Conservation (phyloP, 352 stramenopile species). For the Globisporangium takayamanum region DNA sequence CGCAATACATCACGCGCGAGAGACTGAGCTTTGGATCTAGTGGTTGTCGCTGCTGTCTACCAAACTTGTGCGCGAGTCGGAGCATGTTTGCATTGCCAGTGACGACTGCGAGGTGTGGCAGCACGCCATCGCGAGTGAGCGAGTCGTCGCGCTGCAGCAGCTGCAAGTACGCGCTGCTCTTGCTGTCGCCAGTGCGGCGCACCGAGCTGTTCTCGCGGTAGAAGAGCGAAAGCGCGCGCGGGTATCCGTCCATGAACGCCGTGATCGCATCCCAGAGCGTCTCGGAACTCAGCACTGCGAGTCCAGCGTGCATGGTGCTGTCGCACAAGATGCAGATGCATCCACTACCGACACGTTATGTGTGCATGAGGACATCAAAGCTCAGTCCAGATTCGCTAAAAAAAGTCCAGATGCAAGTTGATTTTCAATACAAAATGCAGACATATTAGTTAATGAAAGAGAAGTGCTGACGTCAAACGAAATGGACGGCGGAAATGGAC, state of each 20-base stretch:
- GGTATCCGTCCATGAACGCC: neutral
- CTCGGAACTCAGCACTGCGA: neutral
- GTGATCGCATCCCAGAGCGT: constrained; percentile 2
- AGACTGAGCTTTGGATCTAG: neutral
- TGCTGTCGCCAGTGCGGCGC: neutral
- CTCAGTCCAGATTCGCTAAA: no score
- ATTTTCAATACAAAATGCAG: no score
- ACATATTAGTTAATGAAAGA: no score
- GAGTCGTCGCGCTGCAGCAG: neutral
- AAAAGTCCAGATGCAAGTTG: no score
- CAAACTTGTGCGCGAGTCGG: neutral
- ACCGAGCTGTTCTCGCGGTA: neutral
- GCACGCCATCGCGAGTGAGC: neutral
- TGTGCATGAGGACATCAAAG: no score
- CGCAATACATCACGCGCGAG: neutral
- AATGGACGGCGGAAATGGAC: no score
- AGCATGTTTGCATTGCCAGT: neutral
- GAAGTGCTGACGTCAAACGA: no score
- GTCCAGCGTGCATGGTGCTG: neutral
- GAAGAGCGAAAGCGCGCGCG: neutral
- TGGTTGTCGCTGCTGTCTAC: neutral
- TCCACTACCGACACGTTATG: no score
- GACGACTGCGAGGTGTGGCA: neutral
- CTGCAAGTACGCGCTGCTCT: neutral
- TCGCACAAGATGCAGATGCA: no score